Conservation (phyloP, 176 grass and related monocot species). For the Alloteropsis semialata region DNA sequence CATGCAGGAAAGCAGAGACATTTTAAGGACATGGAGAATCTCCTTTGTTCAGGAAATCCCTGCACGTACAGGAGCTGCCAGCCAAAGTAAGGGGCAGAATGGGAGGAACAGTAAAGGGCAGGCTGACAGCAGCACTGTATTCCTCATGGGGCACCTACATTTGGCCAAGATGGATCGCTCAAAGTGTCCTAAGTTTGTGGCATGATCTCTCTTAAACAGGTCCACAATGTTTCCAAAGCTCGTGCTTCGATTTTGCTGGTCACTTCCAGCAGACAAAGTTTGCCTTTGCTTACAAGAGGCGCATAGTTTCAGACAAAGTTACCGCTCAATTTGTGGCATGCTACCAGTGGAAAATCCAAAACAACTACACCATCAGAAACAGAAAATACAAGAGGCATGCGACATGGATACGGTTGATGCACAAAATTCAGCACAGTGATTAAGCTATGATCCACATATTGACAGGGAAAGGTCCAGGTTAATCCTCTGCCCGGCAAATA, state of each 20-base stretch:
- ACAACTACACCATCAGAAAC: neutral
- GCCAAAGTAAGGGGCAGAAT: neutral
- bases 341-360: neutral
- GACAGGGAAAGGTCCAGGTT: constrained; percentile 92
- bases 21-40: constrained; percentile 14
- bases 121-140: neutral
- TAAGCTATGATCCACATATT: constrained; percentile 55
- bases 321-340: too few relatives aligned
- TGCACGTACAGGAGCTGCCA: constrained; percentile 27
- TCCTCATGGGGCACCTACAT: neutral
- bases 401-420: neutral
- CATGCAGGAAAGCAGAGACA: neutral
- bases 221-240: neutral
- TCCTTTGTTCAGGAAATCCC: constrained; percentile 29
- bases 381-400: neutral
- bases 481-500: constrained; percentile 30
- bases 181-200: neutral
- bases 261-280: neutral
- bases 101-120: neutral
- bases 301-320: too few relatives aligned
- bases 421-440: constrained; percentile 8
- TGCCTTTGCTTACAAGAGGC: too few relatives aligned
- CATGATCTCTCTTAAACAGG: neutral
- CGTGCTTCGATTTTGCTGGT: neutral
- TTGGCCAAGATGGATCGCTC: neutral